Evolutionary conservation across 805 yeast species (phyloP).

Genomic region (Ogataea ganodermae): DNA sequence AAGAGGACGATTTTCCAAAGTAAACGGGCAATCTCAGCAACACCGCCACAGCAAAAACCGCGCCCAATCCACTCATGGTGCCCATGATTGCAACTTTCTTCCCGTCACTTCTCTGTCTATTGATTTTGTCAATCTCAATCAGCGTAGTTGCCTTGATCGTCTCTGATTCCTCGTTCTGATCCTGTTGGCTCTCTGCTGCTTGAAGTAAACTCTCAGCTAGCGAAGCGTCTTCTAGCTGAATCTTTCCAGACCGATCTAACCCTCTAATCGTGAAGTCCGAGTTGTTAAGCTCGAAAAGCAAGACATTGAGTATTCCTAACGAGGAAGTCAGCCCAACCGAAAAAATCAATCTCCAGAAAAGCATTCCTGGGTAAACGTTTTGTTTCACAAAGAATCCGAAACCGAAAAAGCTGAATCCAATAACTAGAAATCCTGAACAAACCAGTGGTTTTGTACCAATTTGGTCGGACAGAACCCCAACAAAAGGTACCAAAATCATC

Average conservation of each 20-base stretch:
- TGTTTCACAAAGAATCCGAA: conserved; percentile 47
- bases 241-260: conserved; percentile 21
- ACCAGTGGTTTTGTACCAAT: conserved; percentile 60
- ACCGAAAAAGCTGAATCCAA: conserved; percentile 49
- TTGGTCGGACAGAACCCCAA: conserved; percentile 65
- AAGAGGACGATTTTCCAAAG: conserved; percentile 43
- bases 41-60: conserved; percentile 58
- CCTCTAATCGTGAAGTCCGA: conserved; percentile 42
- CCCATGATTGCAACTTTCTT: conserved; percentile 64
- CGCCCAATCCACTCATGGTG: conserved; percentile 64
- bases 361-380: conserved; percentile 49
- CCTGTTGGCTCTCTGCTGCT: conserved; percentile 16
- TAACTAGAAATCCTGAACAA: conserved; percentile 46
- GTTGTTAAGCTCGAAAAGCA: conserved; percentile 48
- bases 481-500: conserved; percentile 55
- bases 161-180: conserved; percentile 3
- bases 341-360: conserved; percentile 54
- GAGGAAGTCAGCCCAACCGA: conserved; percentile 58
- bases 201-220: conserved; percentile 15
- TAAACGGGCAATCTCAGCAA: conserved; percentile 59
- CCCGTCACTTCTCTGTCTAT: conserved; percentile 45
- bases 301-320: conserved; percentile 49
- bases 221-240: conserved; percentile 3
- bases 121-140: conserved; percentile 23
- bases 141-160: conserved; percentile 7